Evolutionary conservation across 306 rosid species (phyloP).

Genomic region (Cicer pinnatifidum): DNA sequence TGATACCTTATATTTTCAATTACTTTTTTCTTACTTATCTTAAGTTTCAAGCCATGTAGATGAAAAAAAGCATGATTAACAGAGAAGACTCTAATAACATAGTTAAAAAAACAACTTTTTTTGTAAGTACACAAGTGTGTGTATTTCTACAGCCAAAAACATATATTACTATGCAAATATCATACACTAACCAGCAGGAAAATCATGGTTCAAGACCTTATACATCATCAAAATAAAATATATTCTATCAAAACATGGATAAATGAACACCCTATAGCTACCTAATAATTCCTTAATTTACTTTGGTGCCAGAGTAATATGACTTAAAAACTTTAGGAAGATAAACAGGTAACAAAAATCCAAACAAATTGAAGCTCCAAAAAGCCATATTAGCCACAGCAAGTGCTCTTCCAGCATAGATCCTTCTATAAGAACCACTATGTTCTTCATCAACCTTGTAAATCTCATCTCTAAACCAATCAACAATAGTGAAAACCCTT

Average conservation of each 20-base stretch:
- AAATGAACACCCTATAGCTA: background rate
- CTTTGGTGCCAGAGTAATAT: slow-evolving; percentile 59
- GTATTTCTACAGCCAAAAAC: slow-evolving; percentile 30
- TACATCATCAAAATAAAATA: slow-evolving; percentile 21
- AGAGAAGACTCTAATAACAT: too few relatives aligned
- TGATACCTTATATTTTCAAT: too few relatives aligned
- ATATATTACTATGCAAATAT: slow-evolving; percentile 2
- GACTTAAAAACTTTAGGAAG: slow-evolving; percentile 80
- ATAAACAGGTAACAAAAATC: slow-evolving; percentile 86
- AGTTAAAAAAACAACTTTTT: too few relatives aligned
- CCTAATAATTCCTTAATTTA: slow-evolving; percentile 45
- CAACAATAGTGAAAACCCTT: slow-evolving; percentile 71
- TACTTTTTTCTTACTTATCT: too few relatives aligned
- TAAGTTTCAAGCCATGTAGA: too few relatives aligned
- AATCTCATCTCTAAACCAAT: slow-evolving; percentile 80
- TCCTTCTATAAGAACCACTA: slow-evolving; percentile 60
- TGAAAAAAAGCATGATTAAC: too few relatives aligned
- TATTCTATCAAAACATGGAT: background rate
- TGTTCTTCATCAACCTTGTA: slow-evolving; percentile 50
- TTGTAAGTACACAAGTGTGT: background rate
- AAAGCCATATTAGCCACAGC: slow-evolving; percentile 83
- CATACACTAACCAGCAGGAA: slow-evolving; percentile 1
- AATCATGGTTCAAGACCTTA: slow-evolving; percentile 43
- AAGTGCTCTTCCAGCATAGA: slow-evolving; percentile 66
- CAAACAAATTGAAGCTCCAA: slow-evolving; percentile 92